Conservation (phyloP, 2,329 filamentous ascomycete genomes). For the Paraconiothyrium sp. region DNA sequence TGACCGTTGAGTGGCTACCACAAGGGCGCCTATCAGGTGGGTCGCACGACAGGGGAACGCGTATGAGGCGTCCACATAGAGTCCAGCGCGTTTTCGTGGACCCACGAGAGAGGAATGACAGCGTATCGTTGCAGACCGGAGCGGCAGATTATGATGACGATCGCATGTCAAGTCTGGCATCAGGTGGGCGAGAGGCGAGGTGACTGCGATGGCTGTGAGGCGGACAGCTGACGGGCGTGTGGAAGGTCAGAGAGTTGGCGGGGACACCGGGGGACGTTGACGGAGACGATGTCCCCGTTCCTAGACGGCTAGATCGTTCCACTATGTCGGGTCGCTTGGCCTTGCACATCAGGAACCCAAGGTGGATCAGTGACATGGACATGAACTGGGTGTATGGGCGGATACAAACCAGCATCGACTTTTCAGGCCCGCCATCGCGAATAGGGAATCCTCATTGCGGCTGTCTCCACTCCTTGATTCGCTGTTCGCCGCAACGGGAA, state of each 20-base stretch:
- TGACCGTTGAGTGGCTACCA: conserved; percentile 9
- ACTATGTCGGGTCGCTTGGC: conserved; percentile 10
- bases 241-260: conserved; percentile 9
- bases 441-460: background rate
- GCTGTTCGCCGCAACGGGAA: background rate
- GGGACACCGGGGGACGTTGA: conserved; percentile 10
- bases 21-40: conserved; percentile 11
- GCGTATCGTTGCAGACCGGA: background rate
- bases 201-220: conserved; percentile 1
- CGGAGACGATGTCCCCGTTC: conserved; percentile 12
- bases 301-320: conserved; percentile 4
- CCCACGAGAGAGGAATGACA: background rate
- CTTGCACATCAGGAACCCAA: conserved; percentile 14
- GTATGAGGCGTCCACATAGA: conserved; percentile 1
- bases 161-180: background rate
- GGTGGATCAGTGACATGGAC: conserved; percentile 5
- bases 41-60: conserved; percentile 9
- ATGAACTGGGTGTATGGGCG: conserved; percentile 1
- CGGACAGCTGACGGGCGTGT: conserved; percentile 7
- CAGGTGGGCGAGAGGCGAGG: background rate
- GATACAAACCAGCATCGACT: background rate
- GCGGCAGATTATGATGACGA: background rate
- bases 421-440: conserved; percentile 3
- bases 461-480: background rate
- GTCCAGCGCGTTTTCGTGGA: conserved; percentile 6